phyloP scores from a whole-genome alignment of 768 basidiomycete genomes.

The Russula brevipes region DNA sequence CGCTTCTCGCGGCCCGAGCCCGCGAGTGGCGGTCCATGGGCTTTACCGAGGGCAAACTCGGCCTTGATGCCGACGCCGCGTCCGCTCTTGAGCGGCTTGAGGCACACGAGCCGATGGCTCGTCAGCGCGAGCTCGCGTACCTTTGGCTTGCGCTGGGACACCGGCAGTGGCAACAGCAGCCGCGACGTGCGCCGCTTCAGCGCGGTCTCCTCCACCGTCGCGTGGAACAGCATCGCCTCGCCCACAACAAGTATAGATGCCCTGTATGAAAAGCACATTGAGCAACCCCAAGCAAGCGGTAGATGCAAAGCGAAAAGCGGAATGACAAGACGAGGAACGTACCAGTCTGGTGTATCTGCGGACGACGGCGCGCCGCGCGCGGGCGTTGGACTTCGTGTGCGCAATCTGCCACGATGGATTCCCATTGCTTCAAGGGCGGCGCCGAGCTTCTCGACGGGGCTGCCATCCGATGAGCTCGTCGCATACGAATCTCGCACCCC shows the following conservation, averaged over 20 bases:
- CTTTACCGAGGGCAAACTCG: conserved; percentile 42
- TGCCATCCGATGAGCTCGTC: conserved; percentile 48
- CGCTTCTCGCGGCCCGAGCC: conserved; percentile 47
- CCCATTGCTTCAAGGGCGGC: conserved; percentile 34
- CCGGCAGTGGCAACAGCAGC: conserved; percentile 45
- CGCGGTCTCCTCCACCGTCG: conserved; percentile 49
- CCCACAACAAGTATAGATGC: conserved; percentile 38
- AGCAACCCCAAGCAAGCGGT: not conserved
- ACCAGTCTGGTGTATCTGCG: conserved; percentile 42
- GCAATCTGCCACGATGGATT: conserved; percentile 47
- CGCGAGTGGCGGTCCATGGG: conserved; percentile 21
- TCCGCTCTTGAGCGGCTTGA: conserved; percentile 43
- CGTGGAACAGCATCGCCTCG: conserved; percentile 48
- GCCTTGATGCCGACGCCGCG: conserved; percentile 43
- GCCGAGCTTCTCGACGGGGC: conserved; percentile 38
- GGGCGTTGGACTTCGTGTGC: conserved; percentile 49
- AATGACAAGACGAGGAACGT: conserved; percentile 22
- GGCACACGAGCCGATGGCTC: conserved; percentile 49
- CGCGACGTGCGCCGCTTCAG: conserved; percentile 54
- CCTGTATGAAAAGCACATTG: conserved; percentile 24
- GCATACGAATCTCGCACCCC: conserved; percentile 32
- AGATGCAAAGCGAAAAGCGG: not conserved
- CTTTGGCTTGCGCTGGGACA: conserved; percentile 46
- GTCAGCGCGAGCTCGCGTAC: conserved; percentile 54
- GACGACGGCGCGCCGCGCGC: conserved; percentile 30